Conservation (phyloP, 768 basidiomycete genomes). For the Lactarius psammicola region DNA sequence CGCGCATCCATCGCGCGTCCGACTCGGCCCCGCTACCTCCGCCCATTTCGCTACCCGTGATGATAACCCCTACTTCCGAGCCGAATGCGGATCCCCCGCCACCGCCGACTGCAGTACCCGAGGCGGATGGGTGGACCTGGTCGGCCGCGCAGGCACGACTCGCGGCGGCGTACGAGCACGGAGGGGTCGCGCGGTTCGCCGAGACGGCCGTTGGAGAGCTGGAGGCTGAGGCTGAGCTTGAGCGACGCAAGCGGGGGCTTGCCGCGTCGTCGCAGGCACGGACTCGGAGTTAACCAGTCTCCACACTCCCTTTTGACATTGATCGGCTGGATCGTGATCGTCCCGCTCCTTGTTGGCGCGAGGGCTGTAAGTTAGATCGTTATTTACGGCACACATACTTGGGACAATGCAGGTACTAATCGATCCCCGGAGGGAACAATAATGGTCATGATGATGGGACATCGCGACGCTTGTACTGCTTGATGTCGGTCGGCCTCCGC, state of each 20-base stretch:
- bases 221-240: conserved; percentile 54
- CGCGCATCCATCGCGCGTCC: conserved; percentile 51
- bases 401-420: background rate
- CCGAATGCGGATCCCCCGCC: background rate
- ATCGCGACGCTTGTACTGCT: background rate
- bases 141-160: conserved; percentile 54
- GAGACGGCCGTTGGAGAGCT: conserved; percentile 52
- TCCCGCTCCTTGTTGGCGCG: background rate
- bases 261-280: conserved; percentile 6
- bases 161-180: conserved; percentile 53
- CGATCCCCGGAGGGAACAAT: background rate
- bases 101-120: background rate
- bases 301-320: too few relatives aligned
- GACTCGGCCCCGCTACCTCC: conserved; percentile 32
- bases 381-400: background rate
- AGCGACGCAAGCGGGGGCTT: conserved; percentile 41
- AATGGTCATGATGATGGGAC: background rate
- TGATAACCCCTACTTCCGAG: background rate
- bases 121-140: conserved; percentile 46
- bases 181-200: conserved; percentile 56
- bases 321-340: background rate
- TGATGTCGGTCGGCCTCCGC: background rate
- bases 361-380: background rate
- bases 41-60: background rate
- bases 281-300: conserved; percentile 10